These are phyloP conservation scores for Cocos nucifera DNA, from an alignment of 176 grass and related monocot species.

Conservation along the genomic window DNA sequence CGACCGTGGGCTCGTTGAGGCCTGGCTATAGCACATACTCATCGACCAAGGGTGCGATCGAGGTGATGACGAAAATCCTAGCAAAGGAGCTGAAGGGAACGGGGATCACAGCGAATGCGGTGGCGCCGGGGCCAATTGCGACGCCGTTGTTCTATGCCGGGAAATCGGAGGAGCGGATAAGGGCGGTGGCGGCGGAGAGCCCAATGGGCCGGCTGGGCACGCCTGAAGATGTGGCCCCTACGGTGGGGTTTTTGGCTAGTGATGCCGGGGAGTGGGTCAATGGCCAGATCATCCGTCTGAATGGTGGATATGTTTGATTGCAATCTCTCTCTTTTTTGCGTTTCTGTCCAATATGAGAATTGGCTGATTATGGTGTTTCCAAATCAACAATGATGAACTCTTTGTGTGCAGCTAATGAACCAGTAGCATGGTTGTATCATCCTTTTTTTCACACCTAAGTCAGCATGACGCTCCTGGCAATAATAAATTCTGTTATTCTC, in stretches of 20 bases:
- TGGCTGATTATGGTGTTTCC: too few species aligned
- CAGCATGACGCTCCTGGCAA: too few species aligned
- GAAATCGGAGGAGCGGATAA: slow-evolving; percentile 33
- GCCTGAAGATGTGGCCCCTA: slow-evolving; percentile 35
- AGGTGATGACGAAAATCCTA: slow-evolving; percentile 44
- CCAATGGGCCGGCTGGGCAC: slow-evolving; percentile 44
- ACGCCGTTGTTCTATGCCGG: slow-evolving; percentile 56
- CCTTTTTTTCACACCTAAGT: too few species aligned
- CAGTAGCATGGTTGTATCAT: too few species aligned
- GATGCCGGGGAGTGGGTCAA: slow-evolving; percentile 60
- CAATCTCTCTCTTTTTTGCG: too few species aligned
- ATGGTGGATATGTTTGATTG: slow-evolving; percentile 37
- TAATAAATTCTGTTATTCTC: too few species aligned
- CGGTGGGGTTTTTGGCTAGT: slow-evolving; percentile 51
- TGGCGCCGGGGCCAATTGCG: slow-evolving; percentile 44
- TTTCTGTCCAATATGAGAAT: too few species aligned
- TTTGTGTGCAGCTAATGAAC: too few species aligned
- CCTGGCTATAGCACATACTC: slow-evolving; percentile 33
- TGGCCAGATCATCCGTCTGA: slow-evolving; percentile 46
- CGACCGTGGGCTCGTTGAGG: slow-evolving; percentile 29
- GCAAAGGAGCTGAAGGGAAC: slow-evolving; percentile 40
- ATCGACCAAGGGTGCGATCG: slow-evolving; percentile 39
- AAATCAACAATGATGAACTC: too few species aligned
- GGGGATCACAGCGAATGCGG: slow-evolving; percentile 40
- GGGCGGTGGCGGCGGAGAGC: slow-evolving; percentile 27